These are phyloP conservation scores for Lepidium africanum DNA, from an alignment of 345 rosid genomes.

Conservation along the genomic window DNA sequence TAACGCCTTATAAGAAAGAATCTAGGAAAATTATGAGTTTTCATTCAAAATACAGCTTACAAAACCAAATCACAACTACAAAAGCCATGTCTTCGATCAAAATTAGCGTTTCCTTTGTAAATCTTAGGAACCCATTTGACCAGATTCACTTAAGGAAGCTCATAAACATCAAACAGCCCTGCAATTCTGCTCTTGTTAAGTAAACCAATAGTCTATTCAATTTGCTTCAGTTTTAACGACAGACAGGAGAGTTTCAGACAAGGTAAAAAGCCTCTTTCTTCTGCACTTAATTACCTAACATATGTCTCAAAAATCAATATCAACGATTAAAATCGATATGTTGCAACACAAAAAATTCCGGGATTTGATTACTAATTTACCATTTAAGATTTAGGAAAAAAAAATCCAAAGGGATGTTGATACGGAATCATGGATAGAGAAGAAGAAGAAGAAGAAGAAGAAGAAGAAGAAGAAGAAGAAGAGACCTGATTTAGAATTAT, in stretches of 20 bases:
- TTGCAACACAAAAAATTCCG: not conserved
- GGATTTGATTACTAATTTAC: not conserved
- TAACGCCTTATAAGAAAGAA: not conserved
- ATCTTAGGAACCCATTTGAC: not conserved
- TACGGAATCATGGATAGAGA: not conserved
- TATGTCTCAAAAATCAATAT: not conserved
- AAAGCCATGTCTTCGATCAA: not conserved
- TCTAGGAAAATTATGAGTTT: not conserved
- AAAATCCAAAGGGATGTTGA: not conserved
- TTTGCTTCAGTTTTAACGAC: not conserved
- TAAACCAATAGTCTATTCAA: not conserved
- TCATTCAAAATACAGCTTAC: not conserved
- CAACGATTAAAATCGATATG: not conserved
- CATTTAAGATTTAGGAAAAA: too few species aligned
- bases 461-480: not conserved
- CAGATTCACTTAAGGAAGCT: not conserved
- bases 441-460: not conserved
- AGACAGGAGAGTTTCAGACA: not conserved
- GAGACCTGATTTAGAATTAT: constrained; percentile 53
- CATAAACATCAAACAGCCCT: not conserved
- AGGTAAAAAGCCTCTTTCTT: not conserved
- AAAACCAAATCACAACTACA: constrained; percentile 1
- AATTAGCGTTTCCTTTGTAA: not conserved
- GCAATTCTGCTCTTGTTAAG: not conserved
- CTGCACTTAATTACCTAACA: not conserved